Base-by-base conservation (phyloP, 1,284 basidiomycete genomes). In the Abortiporus biennis region DNA sequence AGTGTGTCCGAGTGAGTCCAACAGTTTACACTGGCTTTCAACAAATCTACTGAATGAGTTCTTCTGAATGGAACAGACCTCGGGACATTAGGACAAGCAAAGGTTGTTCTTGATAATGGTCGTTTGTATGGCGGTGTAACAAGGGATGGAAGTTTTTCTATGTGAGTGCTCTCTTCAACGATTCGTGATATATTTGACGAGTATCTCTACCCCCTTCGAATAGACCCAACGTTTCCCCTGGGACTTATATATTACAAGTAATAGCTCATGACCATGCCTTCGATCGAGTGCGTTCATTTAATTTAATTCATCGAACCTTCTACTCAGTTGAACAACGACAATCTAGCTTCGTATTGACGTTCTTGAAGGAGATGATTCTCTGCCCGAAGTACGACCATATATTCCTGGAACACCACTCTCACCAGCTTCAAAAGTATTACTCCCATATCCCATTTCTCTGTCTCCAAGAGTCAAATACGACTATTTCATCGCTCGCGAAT, bases 401-500 rank as follows among this genome's bases (percentile, higher is more conserved):
- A 56, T 78, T 43, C 67, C 76, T 23, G 83, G 84, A 35, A 85
- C 86, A 8, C 80, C 85, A 4, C 61, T 87, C 43, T 71, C 78
- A 21, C 74, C 83, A 13, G 63, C 79, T 1, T 67, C 79, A 1
- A 58, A 71, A 3, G 57, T 79, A 24, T 57, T 69, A n/a, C 69
- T 92, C 3, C 66, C 77, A 1, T 81, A 89, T 61, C 88, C 88
- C 0, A 63, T 89, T 42, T 54, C 64, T 6, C 55, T 92, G 34
- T 50, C 59, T 2, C 69, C 85, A 1, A 66, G 73, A 44, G 66
- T 66, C 38, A 76, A 69, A 54, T 70, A 80, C 54, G 65, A 60
- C 43, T 89, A 85, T 57, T 92, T 85, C 58, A 72, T 79, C 40
- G 78, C 83, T 17, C 71, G 62, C 13, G 73, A 86, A 56, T 75